These are phyloP conservation scores for Actinomucor elegans DNA, from an alignment of 371 early-diverging fungal species.

Conservation along the genomic window DNA sequence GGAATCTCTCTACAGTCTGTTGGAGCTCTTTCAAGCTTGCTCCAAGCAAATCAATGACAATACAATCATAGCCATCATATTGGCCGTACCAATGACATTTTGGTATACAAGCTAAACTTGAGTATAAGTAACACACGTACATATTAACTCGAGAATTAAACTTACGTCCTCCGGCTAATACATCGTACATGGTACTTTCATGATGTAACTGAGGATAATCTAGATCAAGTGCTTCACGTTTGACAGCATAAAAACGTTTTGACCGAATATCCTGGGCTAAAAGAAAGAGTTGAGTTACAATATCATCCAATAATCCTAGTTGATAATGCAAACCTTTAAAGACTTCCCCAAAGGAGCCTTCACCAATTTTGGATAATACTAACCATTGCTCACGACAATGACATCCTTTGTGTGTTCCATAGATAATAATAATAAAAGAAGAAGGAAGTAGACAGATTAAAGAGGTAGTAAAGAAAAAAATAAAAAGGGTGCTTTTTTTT, in stretches of 20 bases:
- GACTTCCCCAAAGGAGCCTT: slow-evolving; percentile 66
- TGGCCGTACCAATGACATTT: slow-evolving; percentile 90
- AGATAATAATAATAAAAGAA: not conserved
- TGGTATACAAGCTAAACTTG: slow-evolving; percentile 74
- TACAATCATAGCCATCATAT: slow-evolving; percentile 87
- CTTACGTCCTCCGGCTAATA: slow-evolving; percentile 56
- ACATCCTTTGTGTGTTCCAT: slow-evolving; percentile 30
- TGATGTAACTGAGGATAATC: slow-evolving; percentile 51
- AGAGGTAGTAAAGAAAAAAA: not conserved
- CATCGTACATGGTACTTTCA: slow-evolving; percentile 51
- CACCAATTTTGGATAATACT: slow-evolving; percentile 58
- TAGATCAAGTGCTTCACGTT: slow-evolving; percentile 47
- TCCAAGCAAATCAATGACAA: slow-evolving; percentile 97
- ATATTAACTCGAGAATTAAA: not conserved
- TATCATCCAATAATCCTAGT: not conserved
- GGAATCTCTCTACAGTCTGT: slow-evolving; percentile 43
- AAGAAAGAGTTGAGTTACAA: slow-evolving; percentile 5
- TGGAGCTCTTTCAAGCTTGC: slow-evolving; percentile 90
- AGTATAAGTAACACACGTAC: not conserved
- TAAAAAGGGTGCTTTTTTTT: not conserved
- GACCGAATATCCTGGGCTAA: slow-evolving; percentile 46
- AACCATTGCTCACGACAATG: slow-evolving; percentile 57
- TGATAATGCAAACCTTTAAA: slow-evolving; percentile 48
- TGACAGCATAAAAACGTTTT: slow-evolving; percentile 52
- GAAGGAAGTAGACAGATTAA: slow-evolving; percentile 2